phyloP scores from a whole-genome alignment of 2,329 filamentous ascomycete genomes.

The Purpureocillium takamizusanense region DNA sequence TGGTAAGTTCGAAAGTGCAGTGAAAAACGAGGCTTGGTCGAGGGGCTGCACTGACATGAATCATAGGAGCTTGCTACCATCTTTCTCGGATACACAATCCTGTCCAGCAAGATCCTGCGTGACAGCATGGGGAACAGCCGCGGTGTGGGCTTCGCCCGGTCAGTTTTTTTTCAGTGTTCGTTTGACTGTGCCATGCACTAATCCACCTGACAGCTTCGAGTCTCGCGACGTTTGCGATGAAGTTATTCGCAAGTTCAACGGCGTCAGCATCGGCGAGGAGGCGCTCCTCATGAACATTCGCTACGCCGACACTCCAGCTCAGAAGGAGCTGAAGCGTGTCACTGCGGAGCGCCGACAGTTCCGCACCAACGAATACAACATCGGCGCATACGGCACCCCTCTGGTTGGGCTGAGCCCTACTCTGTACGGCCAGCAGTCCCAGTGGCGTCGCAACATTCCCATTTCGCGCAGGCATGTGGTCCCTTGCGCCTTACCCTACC shows the following conservation, averaged over 20 bases:
- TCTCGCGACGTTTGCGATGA: conserved; percentile 81
- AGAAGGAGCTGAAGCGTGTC: conserved; percentile 94
- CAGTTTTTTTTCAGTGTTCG: conserved; percentile 20
- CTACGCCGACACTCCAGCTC: conserved; percentile 91
- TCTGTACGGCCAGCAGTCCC: conserved; percentile 25
- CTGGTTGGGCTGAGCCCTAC: conserved; percentile 44
- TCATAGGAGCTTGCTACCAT: conserved; percentile 64
- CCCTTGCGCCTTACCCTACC: neutral
- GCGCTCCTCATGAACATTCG: conserved; percentile 84
- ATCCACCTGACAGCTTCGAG: conserved; percentile 60
- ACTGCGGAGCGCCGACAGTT: conserved; percentile 93
- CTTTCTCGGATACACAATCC: conserved; percentile 71
- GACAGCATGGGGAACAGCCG: conserved; percentile 89
- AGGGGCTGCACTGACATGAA: conserved; percentile 5
- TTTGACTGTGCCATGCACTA: neutral
- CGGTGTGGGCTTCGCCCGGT: conserved; percentile 96
- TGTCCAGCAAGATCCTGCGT: conserved; percentile 91
- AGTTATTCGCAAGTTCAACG: conserved; percentile 81
- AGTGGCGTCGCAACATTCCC: conserved; percentile 24
- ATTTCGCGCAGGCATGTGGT: conserved; percentile 20
- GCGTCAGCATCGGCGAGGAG: conserved; percentile 65
- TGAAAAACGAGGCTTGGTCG: no score
- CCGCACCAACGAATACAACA: conserved; percentile 90
- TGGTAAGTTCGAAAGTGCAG: conserved; percentile 49
- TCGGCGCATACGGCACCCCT: conserved; percentile 57